A percentile compares a stretch with the other conserved stretches of the same genome.
These are phyloP conservation scores for Prunus yedoensis DNA, from an alignment of 331 rosid species.

Conservation along the genomic window DNA sequence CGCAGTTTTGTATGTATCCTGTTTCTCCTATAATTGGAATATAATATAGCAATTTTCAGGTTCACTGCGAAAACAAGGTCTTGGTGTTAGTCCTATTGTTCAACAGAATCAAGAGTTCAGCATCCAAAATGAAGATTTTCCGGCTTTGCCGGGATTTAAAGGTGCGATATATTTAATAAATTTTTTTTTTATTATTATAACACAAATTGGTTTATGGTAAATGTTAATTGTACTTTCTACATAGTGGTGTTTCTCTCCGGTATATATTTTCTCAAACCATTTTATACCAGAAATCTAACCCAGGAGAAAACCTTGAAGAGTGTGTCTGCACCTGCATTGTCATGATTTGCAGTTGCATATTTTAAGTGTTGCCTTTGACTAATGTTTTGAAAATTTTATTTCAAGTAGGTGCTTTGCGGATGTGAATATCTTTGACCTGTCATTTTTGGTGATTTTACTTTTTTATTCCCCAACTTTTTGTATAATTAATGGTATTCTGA, in stretches of 20 bases:
- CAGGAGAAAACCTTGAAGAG: neutral
- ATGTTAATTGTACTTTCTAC: neutral
- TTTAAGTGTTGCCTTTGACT: neutral
- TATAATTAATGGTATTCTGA: neutral
- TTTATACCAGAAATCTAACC: neutral
- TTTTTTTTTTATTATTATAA: neutral
- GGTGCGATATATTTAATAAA: slow-evolving; percentile 48
- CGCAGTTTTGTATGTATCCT: neutral
- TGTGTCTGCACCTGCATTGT: neutral
- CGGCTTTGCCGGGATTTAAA: slow-evolving; percentile 93
- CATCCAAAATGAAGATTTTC: slow-evolving; percentile 95
- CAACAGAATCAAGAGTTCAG: slow-evolving; percentile 98
- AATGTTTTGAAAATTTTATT: neutral
- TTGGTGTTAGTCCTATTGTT: slow-evolving; percentile 85
- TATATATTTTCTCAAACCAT: neutral
- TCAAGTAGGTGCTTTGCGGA: neutral
- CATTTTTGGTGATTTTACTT: neutral
- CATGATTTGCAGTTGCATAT: neutral
- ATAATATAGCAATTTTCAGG: slow-evolving; percentile 51
- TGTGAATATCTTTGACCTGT: neutral
- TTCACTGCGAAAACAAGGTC: slow-evolving; percentile 92
- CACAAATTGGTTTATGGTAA: neutral
- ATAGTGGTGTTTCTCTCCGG: neutral
- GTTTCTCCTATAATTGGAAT: slow-evolving; percentile 6
- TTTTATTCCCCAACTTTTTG: neutral